These are phyloP conservation scores for Theileria parva DNA, from an alignment of 169 alveolate species.

Conservation along the genomic window DNA sequence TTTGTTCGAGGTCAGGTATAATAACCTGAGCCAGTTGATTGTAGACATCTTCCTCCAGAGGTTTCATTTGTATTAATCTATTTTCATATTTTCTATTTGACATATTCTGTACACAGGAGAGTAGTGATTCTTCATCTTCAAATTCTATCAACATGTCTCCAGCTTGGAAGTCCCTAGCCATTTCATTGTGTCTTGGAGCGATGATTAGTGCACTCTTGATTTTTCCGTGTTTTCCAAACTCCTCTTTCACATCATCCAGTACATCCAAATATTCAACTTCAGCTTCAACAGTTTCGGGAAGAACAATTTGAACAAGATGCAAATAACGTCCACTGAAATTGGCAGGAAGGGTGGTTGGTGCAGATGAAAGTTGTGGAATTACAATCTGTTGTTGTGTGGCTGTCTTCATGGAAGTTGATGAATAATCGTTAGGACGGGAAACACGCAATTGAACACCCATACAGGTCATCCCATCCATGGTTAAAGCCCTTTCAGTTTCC, in stretches of 20 bases:
- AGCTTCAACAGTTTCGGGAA: constrained; percentile 51
- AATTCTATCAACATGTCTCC: constrained; percentile 77
- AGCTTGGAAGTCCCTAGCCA: constrained; percentile 53
- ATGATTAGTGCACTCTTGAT: constrained; percentile 64
- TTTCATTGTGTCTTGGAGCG: constrained; percentile 64
- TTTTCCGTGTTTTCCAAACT: constrained; percentile 73
- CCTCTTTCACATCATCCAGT: constrained; percentile 74
- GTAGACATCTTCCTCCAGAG: constrained; percentile 55
- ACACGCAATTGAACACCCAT: constrained; percentile 87
- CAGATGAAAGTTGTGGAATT: constrained; percentile 11
- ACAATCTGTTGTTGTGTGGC: constrained; percentile 2
- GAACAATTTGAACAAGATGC: constrained; percentile 34
- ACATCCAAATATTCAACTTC: constrained; percentile 67
- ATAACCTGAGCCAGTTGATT: constrained; percentile 33
- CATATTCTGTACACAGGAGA: constrained; percentile 72
- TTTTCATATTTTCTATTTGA: constrained; percentile 73
- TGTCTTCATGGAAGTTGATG: constrained; percentile 67
- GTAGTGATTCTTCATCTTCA: constrained; percentile 64
- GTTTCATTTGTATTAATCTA: constrained; percentile 61
- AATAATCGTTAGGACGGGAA: constrained; percentile 89
- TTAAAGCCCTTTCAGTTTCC: constrained; percentile 88
- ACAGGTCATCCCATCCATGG: constrained; percentile 89
- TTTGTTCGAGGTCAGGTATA: constrained; percentile 45
- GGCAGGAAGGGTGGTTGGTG: constrained; percentile 19
- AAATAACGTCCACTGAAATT: constrained; percentile 43